Base-by-base conservation (phyloP, 176 grass and related monocot species). In the Rhynchospora tenuis region DNA sequence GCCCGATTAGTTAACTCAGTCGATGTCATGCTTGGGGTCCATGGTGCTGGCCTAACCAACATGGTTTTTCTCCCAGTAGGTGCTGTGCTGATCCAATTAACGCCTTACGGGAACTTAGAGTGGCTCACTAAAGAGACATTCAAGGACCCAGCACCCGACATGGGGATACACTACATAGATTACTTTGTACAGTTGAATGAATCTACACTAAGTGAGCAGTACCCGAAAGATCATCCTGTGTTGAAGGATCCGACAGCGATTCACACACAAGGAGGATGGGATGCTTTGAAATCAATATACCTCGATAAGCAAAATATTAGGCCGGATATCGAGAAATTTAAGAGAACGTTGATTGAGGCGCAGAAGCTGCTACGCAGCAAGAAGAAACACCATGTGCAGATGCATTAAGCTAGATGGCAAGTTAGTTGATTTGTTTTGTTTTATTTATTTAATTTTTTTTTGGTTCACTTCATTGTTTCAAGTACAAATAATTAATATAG, bases 271-370 rank as follows among this genome's bases (percentile, higher is more conserved):
- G 80, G 80, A 11, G 95, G 95, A 0, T 98, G 95, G 95, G 89
- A 91, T 66, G 92, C 90, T 19, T 83, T 98, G 72, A 98, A 94
- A 88, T 42, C 85, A 4, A 89, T 88, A 0, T 98, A 98, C 73
- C 85, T 98, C 8, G 95, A 98, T 80, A 94, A 98, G 83, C 95
- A 98, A 85, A 98, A 94, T 80, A 84, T 98, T 20, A 64, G 87
- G 87, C 71, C 93, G 9, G 85, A 94, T 71, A 48, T 98, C 0
- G 90, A 81, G 31, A 90, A 31, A 80, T 91, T 98, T 78, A 90
- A 52, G 79, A 64, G 1, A 23, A 88, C 72, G 12, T 83, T 98
- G 43, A 23, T 52, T 9, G 90, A 93, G 81, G 95, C 89, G 19
- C 87, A 91, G 42, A 33, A 48, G 46, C 59, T 82, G 79, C 48